A percentile compares a stretch with the other conserved stretches of the same genome.
phyloP scores from a whole-genome alignment of 208 protist genomes.

The Wallacemonas sp. region DNA sequence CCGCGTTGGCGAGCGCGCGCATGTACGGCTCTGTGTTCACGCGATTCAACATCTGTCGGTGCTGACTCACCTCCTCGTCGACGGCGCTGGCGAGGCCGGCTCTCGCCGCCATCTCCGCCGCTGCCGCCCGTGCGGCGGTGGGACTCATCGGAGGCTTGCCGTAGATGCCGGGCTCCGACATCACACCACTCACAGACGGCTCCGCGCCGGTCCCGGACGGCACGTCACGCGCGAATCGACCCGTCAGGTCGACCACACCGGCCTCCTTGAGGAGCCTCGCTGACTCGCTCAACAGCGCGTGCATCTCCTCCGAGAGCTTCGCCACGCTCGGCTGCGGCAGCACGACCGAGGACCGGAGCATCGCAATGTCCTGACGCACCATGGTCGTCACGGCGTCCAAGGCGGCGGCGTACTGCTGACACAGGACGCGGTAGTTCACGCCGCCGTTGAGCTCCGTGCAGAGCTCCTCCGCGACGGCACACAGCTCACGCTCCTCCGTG shows the following conservation, averaged over 20 bases:
- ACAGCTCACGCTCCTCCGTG: constrained; percentile 72
- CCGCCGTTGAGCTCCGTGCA: constrained; percentile 79
- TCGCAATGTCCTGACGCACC: constrained; percentile 47
- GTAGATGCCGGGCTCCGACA: no score
- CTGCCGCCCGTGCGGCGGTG: not conserved
- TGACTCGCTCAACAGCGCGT: constrained; percentile 21
- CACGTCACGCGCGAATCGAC: no score
- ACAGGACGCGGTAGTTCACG: constrained; percentile 76
- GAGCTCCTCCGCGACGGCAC: constrained; percentile 61
- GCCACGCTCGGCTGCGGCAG: constrained; percentile 22
- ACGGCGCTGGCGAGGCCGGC: not conserved
- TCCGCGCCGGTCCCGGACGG: no score
- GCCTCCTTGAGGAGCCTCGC: constrained; percentile 38
- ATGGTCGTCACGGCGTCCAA: constrained; percentile 55
- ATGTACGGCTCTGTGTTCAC: constrained; percentile 13
- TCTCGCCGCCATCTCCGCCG: not conserved
- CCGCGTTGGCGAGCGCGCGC: not conserved
- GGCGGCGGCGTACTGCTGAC: constrained; percentile 46
- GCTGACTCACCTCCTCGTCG: not conserved
- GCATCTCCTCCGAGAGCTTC: not conserved
- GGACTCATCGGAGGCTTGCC: not conserved
- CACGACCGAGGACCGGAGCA: constrained; percentile 37
- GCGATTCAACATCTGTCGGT: not conserved
- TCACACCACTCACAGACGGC: no score
- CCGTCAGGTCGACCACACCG: constrained; percentile 7